These are phyloP conservation scores for Lathyrus sativus DNA, from an alignment of 306 rosid species.

Conservation along the genomic window DNA sequence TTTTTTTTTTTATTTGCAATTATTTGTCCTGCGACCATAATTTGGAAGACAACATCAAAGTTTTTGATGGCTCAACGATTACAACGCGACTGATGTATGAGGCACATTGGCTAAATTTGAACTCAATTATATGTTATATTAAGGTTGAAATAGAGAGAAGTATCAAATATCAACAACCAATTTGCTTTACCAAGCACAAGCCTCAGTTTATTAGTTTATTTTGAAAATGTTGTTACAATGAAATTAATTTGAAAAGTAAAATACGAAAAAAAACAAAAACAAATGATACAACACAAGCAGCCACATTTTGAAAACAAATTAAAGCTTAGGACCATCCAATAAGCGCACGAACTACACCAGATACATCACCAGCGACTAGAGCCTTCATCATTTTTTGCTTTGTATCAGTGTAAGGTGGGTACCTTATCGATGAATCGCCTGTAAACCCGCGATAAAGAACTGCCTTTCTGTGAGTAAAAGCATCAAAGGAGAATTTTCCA, in stretches of 20 bases:
- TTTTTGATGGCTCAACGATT: too few relatives aligned
- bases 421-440: constrained; percentile 71
- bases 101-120: neutral
- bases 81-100: neutral
- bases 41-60: too few relatives aligned
- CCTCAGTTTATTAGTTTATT: constrained; percentile 2
- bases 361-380: constrained; percentile 57
- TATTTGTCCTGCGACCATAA: neutral
- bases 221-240: neutral
- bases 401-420: constrained; percentile 84
- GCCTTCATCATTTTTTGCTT: constrained; percentile 73
- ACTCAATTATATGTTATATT: neutral
- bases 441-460: constrained; percentile 74
- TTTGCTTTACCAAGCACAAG: constrained; percentile 11
- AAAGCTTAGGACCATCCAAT: constrained; percentile 57
- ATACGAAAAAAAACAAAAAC: constrained; percentile 19
- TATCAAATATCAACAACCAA: neutral
- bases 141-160: neutral
- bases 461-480: constrained; percentile 85
- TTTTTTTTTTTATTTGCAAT: neutral
- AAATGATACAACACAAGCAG: neutral
- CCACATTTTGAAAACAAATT: constrained; percentile 11
- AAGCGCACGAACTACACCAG: constrained; percentile 61
- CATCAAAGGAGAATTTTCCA: constrained; percentile 93
- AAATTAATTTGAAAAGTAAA: constrained; percentile 6